Percentiles rank a stretch among this genome's conserved stretches.
Evolutionary conservation across 805 yeast species (phyloP).

Genomic region (Saitoella complicata): DNA sequence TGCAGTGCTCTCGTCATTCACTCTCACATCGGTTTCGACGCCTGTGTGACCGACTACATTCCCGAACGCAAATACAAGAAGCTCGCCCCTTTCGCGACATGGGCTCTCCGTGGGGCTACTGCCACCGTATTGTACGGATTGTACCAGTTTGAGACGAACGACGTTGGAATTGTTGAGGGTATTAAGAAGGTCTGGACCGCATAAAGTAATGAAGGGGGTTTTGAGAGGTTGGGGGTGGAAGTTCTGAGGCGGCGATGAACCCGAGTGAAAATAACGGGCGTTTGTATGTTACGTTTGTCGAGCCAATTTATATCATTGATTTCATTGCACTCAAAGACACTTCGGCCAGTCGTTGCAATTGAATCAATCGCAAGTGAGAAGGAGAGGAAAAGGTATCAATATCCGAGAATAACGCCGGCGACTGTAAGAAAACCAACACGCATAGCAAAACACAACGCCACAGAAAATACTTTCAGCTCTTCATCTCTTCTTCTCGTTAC

Average conservation of each 20-base stretch:
- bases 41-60: slow-evolving; percentile 86
- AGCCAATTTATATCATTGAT: too few relatives aligned
- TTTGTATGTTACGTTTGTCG: too few relatives aligned
- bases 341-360: too few relatives aligned
- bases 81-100: slow-evolving; percentile 54
- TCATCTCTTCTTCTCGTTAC: too few relatives aligned
- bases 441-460: too few relatives aligned
- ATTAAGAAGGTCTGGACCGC: slow-evolving; percentile 47
- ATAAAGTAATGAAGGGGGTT: slow-evolving; percentile 11
- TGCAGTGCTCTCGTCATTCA: slow-evolving; percentile 56
- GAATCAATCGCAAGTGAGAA: too few relatives aligned
- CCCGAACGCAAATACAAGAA: slow-evolving; percentile 73
- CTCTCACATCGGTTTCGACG: slow-evolving; percentile 69
- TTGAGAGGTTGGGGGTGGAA: not conserved
- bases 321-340: too few relatives aligned
- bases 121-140: slow-evolving; percentile 59
- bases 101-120: slow-evolving; percentile 56
- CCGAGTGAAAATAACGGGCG: too few relatives aligned
- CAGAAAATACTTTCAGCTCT: too few relatives aligned
- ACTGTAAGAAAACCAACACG: too few relatives aligned
- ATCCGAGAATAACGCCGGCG: too few relatives aligned
- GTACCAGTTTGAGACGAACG: slow-evolving; percentile 57
- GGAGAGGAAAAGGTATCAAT: too few relatives aligned
- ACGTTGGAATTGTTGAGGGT: slow-evolving; percentile 61
- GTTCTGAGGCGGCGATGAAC: not conserved